Percentiles rank a stretch among this genome's conserved stretches.
These are phyloP conservation scores for Suillus placidus DNA, from an alignment of 768 basidiomycete genomes.

Conservation along the genomic window DNA sequence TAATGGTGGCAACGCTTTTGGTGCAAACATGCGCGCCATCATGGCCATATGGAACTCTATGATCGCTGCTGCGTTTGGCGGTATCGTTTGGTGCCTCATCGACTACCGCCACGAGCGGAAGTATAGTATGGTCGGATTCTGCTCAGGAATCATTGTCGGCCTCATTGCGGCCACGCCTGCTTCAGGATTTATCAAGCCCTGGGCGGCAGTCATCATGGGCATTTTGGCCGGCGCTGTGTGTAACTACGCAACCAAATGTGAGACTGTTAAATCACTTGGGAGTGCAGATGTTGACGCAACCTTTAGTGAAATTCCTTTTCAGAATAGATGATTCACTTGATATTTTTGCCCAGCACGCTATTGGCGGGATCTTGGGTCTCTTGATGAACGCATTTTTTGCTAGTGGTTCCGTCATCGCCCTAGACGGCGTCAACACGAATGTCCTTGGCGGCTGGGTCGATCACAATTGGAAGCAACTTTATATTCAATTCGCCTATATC, in stretches of 20 bases:
- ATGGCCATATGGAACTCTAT: conserved; percentile 90
- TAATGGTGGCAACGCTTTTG: conserved; percentile 88
- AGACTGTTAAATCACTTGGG: conserved; percentile 24
- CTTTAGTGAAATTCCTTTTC: conserved; percentile 66
- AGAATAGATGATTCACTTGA: conserved; percentile 90
- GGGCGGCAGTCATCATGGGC: conserved; percentile 78
- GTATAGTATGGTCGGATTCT: conserved; percentile 91
- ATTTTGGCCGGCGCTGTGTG: conserved; percentile 68
- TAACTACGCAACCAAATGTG: conserved; percentile 85
- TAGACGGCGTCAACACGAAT: conserved; percentile 66
- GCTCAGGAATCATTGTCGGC: conserved; percentile 87
- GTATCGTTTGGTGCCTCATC: conserved; percentile 81
- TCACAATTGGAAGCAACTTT: conserved; percentile 79
- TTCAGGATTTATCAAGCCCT: conserved; percentile 77
- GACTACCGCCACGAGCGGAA: conserved; percentile 81
- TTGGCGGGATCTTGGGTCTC: conserved; percentile 83
- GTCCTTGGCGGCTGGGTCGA: conserved; percentile 72
- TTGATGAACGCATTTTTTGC: conserved; percentile 78
- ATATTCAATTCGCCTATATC: conserved; percentile 72
- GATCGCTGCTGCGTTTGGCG: conserved; percentile 80
- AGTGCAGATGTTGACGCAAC: conserved; percentile 15
- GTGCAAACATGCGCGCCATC: conserved; percentile 84
- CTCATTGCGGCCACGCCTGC: conserved; percentile 89
- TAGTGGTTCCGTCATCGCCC: conserved; percentile 56
- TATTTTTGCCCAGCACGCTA: conserved; percentile 90